These are phyloP conservation scores for Baorangia bicolor DNA, from an alignment of 768 basidiomycete genomes.

Conservation along the genomic window DNA sequence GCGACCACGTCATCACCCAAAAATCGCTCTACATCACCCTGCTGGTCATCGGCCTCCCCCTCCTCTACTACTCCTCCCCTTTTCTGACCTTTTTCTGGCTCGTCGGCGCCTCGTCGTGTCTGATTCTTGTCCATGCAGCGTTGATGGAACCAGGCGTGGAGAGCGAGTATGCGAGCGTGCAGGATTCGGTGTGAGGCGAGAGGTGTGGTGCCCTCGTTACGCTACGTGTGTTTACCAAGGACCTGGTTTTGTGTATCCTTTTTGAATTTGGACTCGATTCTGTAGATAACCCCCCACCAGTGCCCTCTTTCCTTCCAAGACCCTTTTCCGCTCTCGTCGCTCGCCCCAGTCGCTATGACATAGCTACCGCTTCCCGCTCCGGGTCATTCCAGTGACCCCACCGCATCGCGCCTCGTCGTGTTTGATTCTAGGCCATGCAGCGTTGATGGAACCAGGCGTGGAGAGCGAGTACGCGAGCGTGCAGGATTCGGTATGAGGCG, in stretches of 20 bases:
- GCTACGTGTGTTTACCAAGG: too few species aligned
- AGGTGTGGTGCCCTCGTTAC: background rate
- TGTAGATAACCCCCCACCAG: too few species aligned
- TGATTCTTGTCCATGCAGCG: conserved; percentile 85
- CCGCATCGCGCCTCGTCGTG: conserved; percentile 81
- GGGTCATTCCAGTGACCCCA: too few species aligned
- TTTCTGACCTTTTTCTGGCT: conserved; percentile 91
- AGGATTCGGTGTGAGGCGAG: conserved; percentile 49
- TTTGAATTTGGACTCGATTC: too few species aligned
- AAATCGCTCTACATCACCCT: too few species aligned
- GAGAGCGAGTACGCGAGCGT: conserved; percentile 89
- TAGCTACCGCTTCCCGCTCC: too few species aligned
- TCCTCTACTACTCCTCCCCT: conserved; percentile 78
- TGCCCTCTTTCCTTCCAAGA: too few species aligned
- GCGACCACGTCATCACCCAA: too few species aligned
- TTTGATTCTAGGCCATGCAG: conserved; percentile 84
- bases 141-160: conserved; percentile 94
- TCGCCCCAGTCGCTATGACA: too few species aligned
- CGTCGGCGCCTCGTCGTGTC: conserved; percentile 79
- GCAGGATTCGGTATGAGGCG: conserved; percentile 53
- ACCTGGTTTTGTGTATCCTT: too few species aligned
- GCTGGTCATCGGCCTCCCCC: too few species aligned
- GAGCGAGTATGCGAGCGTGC: conserved; percentile 84
- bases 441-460: conserved; percentile 88
- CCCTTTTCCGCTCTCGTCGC: too few species aligned